Evolutionary conservation across 257 asterid genomes (phyloP).

Genomic region (Misopates orontium): DNA sequence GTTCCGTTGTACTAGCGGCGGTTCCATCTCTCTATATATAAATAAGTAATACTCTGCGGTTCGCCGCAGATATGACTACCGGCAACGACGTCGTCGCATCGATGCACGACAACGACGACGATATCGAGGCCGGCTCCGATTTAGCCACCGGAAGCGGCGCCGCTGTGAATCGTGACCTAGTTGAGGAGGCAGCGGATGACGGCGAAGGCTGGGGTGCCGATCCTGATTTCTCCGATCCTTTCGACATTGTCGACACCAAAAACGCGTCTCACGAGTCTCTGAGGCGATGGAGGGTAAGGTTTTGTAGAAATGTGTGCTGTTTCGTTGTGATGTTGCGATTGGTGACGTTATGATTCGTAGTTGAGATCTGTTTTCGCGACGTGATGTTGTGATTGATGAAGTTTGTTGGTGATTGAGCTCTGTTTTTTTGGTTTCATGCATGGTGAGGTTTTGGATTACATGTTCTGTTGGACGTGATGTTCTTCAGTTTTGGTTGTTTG

Average conservation of each 20-base stretch:
- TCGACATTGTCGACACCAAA: conserved; percentile 75
- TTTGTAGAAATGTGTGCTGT: too few relatives aligned
- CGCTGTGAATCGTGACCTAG: conserved; percentile 29
- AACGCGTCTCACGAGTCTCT: conserved; percentile 70
- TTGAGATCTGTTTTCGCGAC: too few relatives aligned
- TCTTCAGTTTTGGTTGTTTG: too few relatives aligned
- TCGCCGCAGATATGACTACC: conserved; percentile 29
- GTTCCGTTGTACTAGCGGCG: conserved; percentile 53
- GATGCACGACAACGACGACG: conserved; percentile 26
- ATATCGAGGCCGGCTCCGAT: conserved; percentile 9
- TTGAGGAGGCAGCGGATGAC: conserved; percentile 39
- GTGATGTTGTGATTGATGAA: too few relatives aligned
- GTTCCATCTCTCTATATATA: conserved; percentile 42
- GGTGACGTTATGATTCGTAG: neutral
- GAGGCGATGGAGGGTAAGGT: conserved; percentile 87
- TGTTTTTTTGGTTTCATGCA: conserved; percentile 1
- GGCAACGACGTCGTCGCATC: neutral
- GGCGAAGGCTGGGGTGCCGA: conserved; percentile 36
- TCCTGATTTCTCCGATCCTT: conserved; percentile 65
- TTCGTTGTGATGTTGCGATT: too few relatives aligned
- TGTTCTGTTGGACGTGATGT: neutral
- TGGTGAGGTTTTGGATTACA: neutral
- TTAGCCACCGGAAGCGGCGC: conserved; percentile 35
- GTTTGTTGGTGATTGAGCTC: too few relatives aligned
- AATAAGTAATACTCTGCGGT: conserved; percentile 14